A percentile compares a stretch with the other conserved stretches of the same genome.
Conservation (phyloP, 495 filamentous ascomycete genomes). For the Achaetomiella virescens region DNA sequence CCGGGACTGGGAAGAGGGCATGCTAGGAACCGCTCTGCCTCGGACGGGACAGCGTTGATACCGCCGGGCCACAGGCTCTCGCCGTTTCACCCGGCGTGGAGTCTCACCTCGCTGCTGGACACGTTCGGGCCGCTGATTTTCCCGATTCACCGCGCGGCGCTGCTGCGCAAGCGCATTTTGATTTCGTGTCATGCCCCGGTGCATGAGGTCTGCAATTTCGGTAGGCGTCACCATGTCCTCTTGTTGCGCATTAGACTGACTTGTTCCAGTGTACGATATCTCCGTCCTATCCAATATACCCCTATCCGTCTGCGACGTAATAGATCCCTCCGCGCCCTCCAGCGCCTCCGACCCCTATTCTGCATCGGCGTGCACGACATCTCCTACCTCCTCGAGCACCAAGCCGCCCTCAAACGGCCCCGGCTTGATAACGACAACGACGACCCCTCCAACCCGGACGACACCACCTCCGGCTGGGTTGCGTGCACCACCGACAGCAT, state of each 20-base stretch:
- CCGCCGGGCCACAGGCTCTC: conserved; percentile 65
- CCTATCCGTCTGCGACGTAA: conserved; percentile 54
- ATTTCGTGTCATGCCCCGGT: conserved; percentile 81
- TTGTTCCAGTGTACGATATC: conserved; percentile 71
- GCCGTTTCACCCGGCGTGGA: conserved; percentile 78
- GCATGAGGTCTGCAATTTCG: conserved; percentile 77
- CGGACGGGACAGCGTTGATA: conserved; percentile 55
- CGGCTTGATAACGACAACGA: conserved; percentile 21
- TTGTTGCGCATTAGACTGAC: conserved; percentile 1
- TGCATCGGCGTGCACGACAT: conserved; percentile 91
- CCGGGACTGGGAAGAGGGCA: conserved; percentile 36
- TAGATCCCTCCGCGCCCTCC: conserved; percentile 54
- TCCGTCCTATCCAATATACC: conserved; percentile 81
- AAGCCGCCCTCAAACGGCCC: conserved; percentile 31
- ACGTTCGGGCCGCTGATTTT: conserved; percentile 87
- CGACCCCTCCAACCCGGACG: conserved; percentile 27
- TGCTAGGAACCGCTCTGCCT: conserved; percentile 50
- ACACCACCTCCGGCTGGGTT: conserved; percentile 67
- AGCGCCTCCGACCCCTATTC: conserved; percentile 79
- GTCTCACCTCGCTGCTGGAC: conserved; percentile 67
- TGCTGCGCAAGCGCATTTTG: conserved; percentile 81
- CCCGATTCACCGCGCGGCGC: conserved; percentile 80
- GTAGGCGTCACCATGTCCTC: conserved; percentile 39
- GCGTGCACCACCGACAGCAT: conserved; percentile 94
- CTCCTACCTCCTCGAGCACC: conserved; percentile 58